Evolutionary conservation across 202 grass and related monocot genomes (phyloP).

Genomic region (Sporobolus alterniflorus): DNA sequence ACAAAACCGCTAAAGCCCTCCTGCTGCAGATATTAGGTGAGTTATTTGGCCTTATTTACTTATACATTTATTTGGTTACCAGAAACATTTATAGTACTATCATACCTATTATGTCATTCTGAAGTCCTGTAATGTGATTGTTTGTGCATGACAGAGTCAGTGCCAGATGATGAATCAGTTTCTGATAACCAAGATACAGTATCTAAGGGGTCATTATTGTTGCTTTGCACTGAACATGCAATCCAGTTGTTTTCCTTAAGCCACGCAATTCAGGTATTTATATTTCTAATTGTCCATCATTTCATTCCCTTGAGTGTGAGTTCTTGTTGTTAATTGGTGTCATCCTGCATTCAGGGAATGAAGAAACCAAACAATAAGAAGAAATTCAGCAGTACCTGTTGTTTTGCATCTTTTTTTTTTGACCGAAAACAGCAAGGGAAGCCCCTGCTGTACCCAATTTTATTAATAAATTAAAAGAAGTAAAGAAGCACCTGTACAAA

Average conservation of each 20-base stretch:
- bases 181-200: conserved; percentile 49
- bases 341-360: conserved; percentile 61
- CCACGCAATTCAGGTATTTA: conserved; percentile 83
- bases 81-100: not conserved
- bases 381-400: conserved; percentile 64
- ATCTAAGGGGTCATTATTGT: conserved; percentile 62
- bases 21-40: conserved; percentile 81
- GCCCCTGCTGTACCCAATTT: no score
- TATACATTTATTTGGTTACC: not conserved
- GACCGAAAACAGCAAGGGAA: no score
- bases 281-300: conserved; percentile 13
- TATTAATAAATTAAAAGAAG: no score
- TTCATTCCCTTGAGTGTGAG: not conserved
- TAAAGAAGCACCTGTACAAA: no score
- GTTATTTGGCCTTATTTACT: conserved; percentile 16
- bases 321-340: not conserved
- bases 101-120: conserved; percentile 24
- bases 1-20: conserved; percentile 83
- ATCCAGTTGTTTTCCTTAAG: conserved; percentile 79
- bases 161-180: conserved; percentile 27
- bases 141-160: conserved; percentile 41
- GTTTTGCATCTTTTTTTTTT: conserved; percentile 83
- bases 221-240: conserved; percentile 97
- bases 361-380: conserved; percentile 90
- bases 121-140: conserved; percentile 11